phyloP scores from a whole-genome alignment of 805 yeast genomes.

The Candida tammaniensis region DNA sequence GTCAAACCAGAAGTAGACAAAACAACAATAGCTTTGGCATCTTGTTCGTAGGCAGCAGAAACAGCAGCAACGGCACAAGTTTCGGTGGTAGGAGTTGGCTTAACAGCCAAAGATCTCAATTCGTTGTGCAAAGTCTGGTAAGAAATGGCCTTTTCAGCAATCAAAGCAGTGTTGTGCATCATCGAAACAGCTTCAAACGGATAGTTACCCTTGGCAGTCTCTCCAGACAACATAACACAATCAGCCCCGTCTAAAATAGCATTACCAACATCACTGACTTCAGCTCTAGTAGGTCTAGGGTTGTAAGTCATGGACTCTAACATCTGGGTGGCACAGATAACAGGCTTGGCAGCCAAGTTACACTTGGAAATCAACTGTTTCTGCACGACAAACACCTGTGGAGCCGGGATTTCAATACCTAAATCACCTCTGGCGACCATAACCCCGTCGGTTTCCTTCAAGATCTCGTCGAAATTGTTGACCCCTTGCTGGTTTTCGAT shows the following conservation, averaged over 20 bases:
- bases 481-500: slow-evolving; percentile 99
- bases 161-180: slow-evolving; percentile 97
- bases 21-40: slow-evolving; percentile 95
- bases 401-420: slow-evolving; percentile 99
- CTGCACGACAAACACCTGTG: slow-evolving; percentile 97
- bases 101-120: slow-evolving; percentile 77
- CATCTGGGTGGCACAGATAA: slow-evolving; percentile 99
- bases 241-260: slow-evolving; percentile 99
- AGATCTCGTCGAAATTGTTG: slow-evolving; percentile 96
- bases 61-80: slow-evolving; percentile 98
- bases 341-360: slow-evolving; percentile 99
- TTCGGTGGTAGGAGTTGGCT: slow-evolving; percentile 92
- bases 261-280: slow-evolving; percentile 98
- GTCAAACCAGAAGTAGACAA: slow-evolving; percentile 94
- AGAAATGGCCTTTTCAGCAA: slow-evolving; percentile 96
- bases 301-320: slow-evolving; percentile 98
- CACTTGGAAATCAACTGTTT: slow-evolving; percentile 98
- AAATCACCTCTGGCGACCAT: slow-evolving; percentile 99
- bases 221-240: slow-evolving; percentile 99
- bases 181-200: slow-evolving; percentile 96
- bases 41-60: slow-evolving; percentile 92
- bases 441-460: slow-evolving; percentile 95
- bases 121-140: slow-evolving; percentile 83
- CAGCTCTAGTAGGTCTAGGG: slow-evolving; percentile 99
- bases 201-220: slow-evolving; percentile 99